Evolutionary conservation across 441 rosid species (phyloP), one percentile per base, ranked within the genome.

Genomic region (Croton setiger): DNA sequence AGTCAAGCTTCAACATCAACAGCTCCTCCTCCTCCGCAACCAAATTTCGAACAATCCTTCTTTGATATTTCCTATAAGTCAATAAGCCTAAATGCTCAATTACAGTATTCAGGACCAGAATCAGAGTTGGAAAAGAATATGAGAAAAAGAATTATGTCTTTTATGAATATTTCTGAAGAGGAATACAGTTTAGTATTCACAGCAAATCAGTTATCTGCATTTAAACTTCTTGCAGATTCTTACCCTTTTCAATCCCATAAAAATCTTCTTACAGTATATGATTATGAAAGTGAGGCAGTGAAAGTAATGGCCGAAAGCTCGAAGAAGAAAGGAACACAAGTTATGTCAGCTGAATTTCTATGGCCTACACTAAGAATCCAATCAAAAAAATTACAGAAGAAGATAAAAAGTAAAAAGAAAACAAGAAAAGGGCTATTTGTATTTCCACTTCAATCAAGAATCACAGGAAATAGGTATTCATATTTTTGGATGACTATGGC

Each of bases 401-500:
- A 80, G 79, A 41, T 90, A 21, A 39, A 7, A 14, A 75, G 75
- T 9, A 83, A 72, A 66, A 82, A 61, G 73, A 44, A 43, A 23
- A 77, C 66, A 64, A 77, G 44, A 49, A 82, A 70, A 72, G 98
- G 97, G 7, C 77, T 94, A 13, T 91, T 94, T 67, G 96, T 90
- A 62, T 91, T 91, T 70, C 98, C 98, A 9, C 86, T 89, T 72
- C 97, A 91, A 43, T 89, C 97, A 36, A 79, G 86, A 13, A 78
- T 85, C n/a, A 88, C 90, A 5, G 98, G 98, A 55, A 75, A 83
- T 4, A 79, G 88, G 48, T 91, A 94, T 67, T 84, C 98, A 1
- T 94, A 88, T 65, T 64, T 70, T 14, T 94, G 98, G 98, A 87
- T 94, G 98, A 87, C 66, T 57, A 52, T 81, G 68, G 98, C 96